Percentiles rank a stretch among this genome's conserved stretches.
These are phyloP conservation scores for Ambrosiella cleistominuta DNA, from an alignment of 2,329 filamentous ascomycete genomes.

Conservation along the genomic window DNA sequence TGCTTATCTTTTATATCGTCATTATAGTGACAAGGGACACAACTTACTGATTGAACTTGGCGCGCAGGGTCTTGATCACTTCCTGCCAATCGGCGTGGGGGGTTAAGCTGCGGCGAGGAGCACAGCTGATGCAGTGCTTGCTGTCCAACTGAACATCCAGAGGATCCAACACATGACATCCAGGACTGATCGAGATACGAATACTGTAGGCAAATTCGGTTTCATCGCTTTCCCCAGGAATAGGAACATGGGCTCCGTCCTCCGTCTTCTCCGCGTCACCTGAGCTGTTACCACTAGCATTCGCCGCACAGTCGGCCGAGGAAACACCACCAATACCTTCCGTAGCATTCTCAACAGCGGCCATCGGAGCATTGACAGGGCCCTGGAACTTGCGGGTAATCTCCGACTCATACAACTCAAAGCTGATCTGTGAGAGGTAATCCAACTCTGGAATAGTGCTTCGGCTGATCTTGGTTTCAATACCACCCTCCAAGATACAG, in stretches of 20 bases:
- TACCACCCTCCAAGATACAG: constrained; percentile 90
- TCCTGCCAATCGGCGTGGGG: constrained; percentile 89
- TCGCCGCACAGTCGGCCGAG: background rate
- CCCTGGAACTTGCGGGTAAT: constrained; percentile 32
- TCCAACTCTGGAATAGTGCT: constrained; percentile 93
- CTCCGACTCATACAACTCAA: constrained; percentile 92
- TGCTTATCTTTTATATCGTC: background rate
- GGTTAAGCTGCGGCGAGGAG: constrained; percentile 75
- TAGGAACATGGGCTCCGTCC: too few relatives aligned
- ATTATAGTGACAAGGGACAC: background rate
- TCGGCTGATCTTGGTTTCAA: constrained; percentile 90
- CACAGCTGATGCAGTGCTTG: constrained; percentile 88
- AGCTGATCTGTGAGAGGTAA: constrained; percentile 93
- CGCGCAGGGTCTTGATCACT: constrained; percentile 86
- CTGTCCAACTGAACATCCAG: constrained; percentile 92
- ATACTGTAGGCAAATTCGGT: constrained; percentile 86
- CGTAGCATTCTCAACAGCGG: background rate
- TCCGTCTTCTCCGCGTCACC: background rate
- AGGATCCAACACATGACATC: constrained; percentile 91
- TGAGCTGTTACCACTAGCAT: background rate
- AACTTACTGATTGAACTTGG: constrained; percentile 82
- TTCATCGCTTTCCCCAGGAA: background rate
- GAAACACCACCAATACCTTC: background rate
- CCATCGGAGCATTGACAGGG: constrained; percentile 9
- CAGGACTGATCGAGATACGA: constrained; percentile 85